These are phyloP conservation scores for Skeletonema tropicum DNA, from an alignment of 108 stramenopile species.

Conservation along the genomic window DNA sequence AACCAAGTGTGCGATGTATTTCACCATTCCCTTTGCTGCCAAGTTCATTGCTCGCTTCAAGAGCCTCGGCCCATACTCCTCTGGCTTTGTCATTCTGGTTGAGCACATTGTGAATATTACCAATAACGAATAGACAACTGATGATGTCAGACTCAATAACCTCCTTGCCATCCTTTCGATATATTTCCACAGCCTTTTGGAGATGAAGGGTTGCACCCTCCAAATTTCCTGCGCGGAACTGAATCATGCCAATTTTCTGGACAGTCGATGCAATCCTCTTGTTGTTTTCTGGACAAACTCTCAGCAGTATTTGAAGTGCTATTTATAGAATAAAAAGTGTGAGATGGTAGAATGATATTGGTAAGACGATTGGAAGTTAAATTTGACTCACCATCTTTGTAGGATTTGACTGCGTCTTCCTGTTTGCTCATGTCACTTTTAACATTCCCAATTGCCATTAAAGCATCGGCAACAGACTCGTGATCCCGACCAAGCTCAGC, in stretches of 20 bases:
- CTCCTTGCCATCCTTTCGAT: slow-evolving; percentile 46
- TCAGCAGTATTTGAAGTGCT: slow-evolving; percentile 44
- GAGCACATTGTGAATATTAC: slow-evolving; percentile 72
- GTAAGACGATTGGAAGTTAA: neutral
- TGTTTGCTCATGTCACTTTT: slow-evolving; percentile 56
- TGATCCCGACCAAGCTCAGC: slow-evolving; percentile 64
- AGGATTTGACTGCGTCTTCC: slow-evolving; percentile 65
- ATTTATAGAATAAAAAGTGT: neutral
- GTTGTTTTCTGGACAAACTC: slow-evolving; percentile 47
- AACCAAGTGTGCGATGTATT: neutral
- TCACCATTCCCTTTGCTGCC: neutral
- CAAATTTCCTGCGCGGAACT: slow-evolving; percentile 60
- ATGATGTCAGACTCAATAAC: slow-evolving; percentile 56
- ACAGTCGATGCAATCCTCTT: slow-evolving; percentile 62
- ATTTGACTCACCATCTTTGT: slow-evolving; percentile 65
- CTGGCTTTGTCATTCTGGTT: slow-evolving; percentile 53
- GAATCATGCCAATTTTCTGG: slow-evolving; percentile 72
- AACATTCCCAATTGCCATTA: slow-evolving; percentile 73
- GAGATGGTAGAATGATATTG: neutral
- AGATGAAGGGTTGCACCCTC: slow-evolving; percentile 54
- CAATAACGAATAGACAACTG: slow-evolving; percentile 64
- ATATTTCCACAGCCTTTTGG: slow-evolving; percentile 62
- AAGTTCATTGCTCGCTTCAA: slow-evolving; percentile 27
- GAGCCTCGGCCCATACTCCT: slow-evolving; percentile 61
- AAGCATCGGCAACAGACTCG: slow-evolving; percentile 68